These are phyloP conservation scores for Ustilago loliicola DNA, from an alignment of 1,284 basidiomycete genomes.

Conservation along the genomic window DNA sequence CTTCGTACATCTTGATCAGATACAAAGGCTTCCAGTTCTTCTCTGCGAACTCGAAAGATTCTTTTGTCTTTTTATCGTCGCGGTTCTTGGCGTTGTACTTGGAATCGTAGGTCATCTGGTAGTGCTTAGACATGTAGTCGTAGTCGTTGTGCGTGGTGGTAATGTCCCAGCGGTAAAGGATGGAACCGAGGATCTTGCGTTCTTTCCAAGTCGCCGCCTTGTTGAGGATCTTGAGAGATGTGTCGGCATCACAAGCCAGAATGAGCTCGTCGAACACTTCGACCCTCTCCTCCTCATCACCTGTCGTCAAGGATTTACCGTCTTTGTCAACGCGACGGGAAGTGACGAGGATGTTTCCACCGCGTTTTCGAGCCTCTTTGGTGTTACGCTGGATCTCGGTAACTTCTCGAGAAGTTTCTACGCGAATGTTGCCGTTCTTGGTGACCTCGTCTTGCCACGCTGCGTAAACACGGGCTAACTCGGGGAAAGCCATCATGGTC, in stretches of 20 bases:
- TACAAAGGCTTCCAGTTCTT: constrained; percentile 73
- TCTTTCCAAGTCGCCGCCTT: constrained; percentile 76
- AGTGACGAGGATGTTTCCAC: constrained; percentile 57
- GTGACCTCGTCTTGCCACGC: constrained; percentile 73
- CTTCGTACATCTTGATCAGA: constrained; percentile 76
- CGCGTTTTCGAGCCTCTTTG: constrained; percentile 43
- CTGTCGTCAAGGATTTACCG: constrained; percentile 44
- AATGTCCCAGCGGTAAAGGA: constrained; percentile 75
- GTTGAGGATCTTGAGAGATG: constrained; percentile 75
- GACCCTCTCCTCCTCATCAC: constrained; percentile 50
- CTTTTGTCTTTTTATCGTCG: constrained; percentile 70
- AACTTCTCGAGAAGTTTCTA: constrained; percentile 73
- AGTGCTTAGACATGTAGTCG: constrained; percentile 75
- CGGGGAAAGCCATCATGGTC: constrained; percentile 72
- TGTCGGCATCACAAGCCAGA: constrained; percentile 76
- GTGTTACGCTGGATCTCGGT: constrained; percentile 70
- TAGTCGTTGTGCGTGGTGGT: constrained; percentile 77
- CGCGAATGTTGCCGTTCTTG: constrained; percentile 72
- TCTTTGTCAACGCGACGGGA: constrained; percentile 50
- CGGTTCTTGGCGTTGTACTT: constrained; percentile 70
- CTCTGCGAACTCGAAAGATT: constrained; percentile 72
- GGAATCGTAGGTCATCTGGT: constrained; percentile 68
- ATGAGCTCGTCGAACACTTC: constrained; percentile 78
- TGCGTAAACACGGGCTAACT: constrained; percentile 73
- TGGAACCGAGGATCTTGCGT: constrained; percentile 76